Percentiles rank a stretch among this genome's conserved stretches.
Evolutionary conservation across 2,329 filamentous ascomycete genomes (phyloP).

Genomic region (Dactylellina sp.): DNA sequence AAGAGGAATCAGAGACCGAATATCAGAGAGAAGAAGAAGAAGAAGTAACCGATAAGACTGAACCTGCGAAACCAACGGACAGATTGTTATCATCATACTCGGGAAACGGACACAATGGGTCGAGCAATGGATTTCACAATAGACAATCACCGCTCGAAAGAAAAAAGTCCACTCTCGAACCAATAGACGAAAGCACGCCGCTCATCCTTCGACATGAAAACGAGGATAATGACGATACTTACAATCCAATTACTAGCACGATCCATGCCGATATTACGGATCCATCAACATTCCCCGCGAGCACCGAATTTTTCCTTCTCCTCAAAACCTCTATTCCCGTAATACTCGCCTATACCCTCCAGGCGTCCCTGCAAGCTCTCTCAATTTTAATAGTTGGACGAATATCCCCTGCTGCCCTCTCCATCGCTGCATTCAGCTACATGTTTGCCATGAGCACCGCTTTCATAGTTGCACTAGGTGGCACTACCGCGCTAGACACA

Average conservation of each 20-base stretch:
- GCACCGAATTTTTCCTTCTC: slow-evolving; percentile 75
- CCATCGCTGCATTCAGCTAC: slow-evolving; percentile 86
- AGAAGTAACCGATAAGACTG: background rate
- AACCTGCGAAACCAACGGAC: background rate
- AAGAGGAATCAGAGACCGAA: no score
- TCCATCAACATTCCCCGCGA: slow-evolving; percentile 23
- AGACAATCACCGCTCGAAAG: slow-evolving; percentile 3
- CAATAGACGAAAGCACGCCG: slow-evolving; percentile 2
- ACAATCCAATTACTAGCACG: background rate
- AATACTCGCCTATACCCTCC: slow-evolving; percentile 84
- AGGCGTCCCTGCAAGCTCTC: slow-evolving; percentile 85
- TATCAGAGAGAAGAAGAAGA: no score
- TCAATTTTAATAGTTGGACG: slow-evolving; percentile 85
- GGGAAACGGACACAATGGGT: slow-evolving; percentile 1
- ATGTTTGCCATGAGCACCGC: slow-evolving; percentile 94
- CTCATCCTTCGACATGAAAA: slow-evolving; percentile 1
- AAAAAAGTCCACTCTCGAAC: slow-evolving; percentile 20
- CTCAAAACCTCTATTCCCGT: slow-evolving; percentile 78
- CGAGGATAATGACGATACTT: no score
- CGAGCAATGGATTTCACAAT: background rate
- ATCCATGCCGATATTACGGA: background rate
- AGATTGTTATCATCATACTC: background rate
- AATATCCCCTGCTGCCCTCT: slow-evolving; percentile 80
- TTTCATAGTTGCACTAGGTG: slow-evolving; percentile 86
- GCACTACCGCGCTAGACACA: slow-evolving; percentile 87